These are phyloP conservation scores for Blastomyces percursus DNA, from an alignment of 2,329 filamentous ascomycete genomes.

Conservation along the genomic window DNA sequence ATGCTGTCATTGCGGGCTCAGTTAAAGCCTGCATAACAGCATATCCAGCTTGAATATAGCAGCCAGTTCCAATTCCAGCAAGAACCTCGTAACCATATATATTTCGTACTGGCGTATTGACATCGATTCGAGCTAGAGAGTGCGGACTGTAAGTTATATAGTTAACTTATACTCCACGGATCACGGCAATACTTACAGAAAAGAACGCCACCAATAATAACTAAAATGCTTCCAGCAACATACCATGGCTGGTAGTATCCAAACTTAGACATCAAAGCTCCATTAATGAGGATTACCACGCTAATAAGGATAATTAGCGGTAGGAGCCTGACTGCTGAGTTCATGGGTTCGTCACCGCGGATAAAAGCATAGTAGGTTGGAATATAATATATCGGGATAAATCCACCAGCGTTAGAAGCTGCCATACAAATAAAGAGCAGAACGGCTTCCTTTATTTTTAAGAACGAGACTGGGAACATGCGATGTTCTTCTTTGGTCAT, in stretches of 20 bases:
- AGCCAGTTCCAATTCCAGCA: constrained; percentile 30
- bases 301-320: constrained; percentile 22
- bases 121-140: constrained; percentile 1
- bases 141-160: too few species aligned
- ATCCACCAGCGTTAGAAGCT: constrained; percentile 25
- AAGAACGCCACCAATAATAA: constrained; percentile 15
- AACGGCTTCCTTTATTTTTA: constrained; percentile 27
- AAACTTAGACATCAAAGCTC: constrained; percentile 14
- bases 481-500: constrained; percentile 36
- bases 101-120: constrained; percentile 9
- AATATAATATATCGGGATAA: constrained; percentile 41
- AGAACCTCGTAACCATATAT: constrained; percentile 27
- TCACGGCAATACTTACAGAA: constrained; percentile 9
- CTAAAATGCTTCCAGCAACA: constrained; percentile 16
- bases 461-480: constrained; percentile 42
- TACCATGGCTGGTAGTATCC: constrained; percentile 22
- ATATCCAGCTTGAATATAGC: constrained; percentile 26
- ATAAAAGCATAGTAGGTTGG: constrained; percentile 47
- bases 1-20: constrained; percentile 20
- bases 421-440: constrained; percentile 36
- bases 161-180: too few species aligned
- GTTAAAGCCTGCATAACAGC: constrained; percentile 31
- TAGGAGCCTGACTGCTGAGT: constrained; percentile 23
- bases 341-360: constrained; percentile 28
- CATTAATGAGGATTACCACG: constrained; percentile 14